Evolutionary conservation across 768 basidiomycete genomes (phyloP).

Genomic region (Psilocybe sp.): DNA sequence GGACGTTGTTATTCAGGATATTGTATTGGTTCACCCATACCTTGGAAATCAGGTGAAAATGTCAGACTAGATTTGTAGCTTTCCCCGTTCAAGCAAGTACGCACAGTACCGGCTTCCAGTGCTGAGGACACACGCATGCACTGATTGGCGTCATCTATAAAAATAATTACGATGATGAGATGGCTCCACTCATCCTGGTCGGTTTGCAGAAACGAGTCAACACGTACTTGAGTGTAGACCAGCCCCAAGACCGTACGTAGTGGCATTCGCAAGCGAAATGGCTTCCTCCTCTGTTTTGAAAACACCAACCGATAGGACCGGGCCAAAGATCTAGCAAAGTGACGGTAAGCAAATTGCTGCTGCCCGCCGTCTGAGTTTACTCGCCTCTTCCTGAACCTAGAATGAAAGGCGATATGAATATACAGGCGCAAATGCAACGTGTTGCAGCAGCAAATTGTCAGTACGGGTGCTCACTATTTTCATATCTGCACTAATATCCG

Average conservation of each 20-base stretch:
- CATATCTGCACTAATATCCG: conserved; percentile 77
- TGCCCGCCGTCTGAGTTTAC: conserved; percentile 6
- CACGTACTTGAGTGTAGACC: conserved; percentile 82
- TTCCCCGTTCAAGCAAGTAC: conserved; percentile 15
- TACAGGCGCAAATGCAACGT: neutral
- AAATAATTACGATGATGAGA: conserved; percentile 7
- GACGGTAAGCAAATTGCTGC: conserved; percentile 7
- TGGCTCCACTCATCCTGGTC: conserved; percentile 2
- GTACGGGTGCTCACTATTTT: conserved; percentile 54
- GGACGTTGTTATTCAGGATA: conserved; percentile 79
- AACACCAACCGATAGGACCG: conserved; percentile 78
- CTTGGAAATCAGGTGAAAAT: conserved; percentile 27
- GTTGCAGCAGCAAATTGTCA: too few species aligned
- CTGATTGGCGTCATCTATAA: conserved; percentile 72
- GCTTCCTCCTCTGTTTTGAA: conserved; percentile 90
- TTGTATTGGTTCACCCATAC: conserved; percentile 95
- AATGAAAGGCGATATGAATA: conserved; percentile 4
- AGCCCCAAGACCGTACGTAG: conserved; percentile 88
- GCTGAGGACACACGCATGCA: conserved; percentile 86
- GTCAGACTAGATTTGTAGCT: neutral
- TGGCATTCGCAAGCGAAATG: conserved; percentile 81
- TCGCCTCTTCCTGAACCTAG: conserved; percentile 73
- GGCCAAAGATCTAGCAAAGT: conserved; percentile 80
- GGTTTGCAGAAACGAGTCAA: neutral
- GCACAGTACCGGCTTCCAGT: conserved; percentile 86